These are phyloP conservation scores for Wickerhamomyces sp. DNA, from an alignment of 1,139 yeast genomes.

Conservation along the genomic window DNA sequence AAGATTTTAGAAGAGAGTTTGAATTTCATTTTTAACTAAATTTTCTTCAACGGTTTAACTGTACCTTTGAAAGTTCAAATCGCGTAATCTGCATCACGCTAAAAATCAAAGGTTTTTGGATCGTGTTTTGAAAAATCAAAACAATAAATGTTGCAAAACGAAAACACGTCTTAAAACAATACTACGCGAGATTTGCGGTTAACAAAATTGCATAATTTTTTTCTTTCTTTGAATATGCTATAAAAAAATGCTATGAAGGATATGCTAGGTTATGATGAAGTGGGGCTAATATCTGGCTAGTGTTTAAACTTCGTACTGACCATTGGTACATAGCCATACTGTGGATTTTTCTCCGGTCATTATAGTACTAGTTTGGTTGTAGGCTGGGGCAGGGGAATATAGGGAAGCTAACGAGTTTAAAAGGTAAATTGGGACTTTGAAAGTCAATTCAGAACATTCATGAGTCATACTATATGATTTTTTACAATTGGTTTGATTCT, in stretches of 20 bases:
- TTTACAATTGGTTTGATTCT: not conserved
- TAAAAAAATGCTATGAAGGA: no score
- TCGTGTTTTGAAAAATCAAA: no score
- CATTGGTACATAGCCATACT: conserved; percentile 17
- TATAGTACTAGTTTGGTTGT: not conserved
- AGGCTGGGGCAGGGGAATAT: conserved; percentile 9
- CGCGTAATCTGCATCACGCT: not conserved
- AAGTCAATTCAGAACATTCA: conserved; percentile 4
- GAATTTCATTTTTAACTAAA: no score
- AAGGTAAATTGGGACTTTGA: conserved; percentile 8
- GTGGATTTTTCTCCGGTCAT: conserved; percentile 6
- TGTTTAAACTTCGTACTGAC: conserved; percentile 11
- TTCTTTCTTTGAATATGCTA: no score
- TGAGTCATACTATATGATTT: not conserved
- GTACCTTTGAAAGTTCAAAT: not conserved
- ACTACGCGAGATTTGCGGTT: no score
- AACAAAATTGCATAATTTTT: no score
- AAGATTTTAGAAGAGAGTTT: no score
- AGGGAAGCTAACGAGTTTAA: conserved; percentile 3
- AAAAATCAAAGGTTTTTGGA: not conserved
- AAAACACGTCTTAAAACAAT: no score
- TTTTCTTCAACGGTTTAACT: not conserved
- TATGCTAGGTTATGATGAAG: no score
- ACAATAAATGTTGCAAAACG: no score
- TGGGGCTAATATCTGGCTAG: conserved; percentile 8